Conservation (phyloP, 768 basidiomycete genomes). For the Kwoniella heveanensis region DNA sequence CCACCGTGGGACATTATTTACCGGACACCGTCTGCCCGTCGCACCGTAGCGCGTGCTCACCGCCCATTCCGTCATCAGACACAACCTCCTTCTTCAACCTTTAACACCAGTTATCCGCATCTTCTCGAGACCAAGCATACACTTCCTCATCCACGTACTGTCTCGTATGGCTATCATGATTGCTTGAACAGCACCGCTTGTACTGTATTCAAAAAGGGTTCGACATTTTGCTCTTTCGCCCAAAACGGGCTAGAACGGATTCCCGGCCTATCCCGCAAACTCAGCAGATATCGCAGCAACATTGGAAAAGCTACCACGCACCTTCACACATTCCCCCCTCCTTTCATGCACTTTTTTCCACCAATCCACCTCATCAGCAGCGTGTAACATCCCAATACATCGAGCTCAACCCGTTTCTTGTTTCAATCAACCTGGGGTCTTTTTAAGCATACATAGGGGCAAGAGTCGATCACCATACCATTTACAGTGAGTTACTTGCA, state of each 20-base stretch:
- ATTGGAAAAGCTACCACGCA: not conserved
- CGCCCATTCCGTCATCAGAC: conserved; percentile 1
- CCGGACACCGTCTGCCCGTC: not conserved
- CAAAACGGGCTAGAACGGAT: conserved; percentile 1
- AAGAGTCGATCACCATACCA: too few relatives aligned
- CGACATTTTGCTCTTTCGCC: not conserved
- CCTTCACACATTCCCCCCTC: conserved; percentile 2
- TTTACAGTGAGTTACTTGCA: too few relatives aligned
- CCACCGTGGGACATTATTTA: not conserved
- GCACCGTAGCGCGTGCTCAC: not conserved
- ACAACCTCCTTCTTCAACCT: not conserved
- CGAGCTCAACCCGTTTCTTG: not conserved
- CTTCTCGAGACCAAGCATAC: not conserved
- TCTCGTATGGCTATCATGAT: not conserved
- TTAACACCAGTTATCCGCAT: not conserved
- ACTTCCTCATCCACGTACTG: not conserved
- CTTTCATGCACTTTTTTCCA: conserved; percentile 7
- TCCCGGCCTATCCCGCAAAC: conserved; percentile 18
- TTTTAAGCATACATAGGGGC: not conserved
- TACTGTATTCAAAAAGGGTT: not conserved
- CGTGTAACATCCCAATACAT: not conserved
- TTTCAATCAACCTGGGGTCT: not conserved
- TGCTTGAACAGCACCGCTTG: not conserved
- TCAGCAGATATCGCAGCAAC: conserved; percentile 11
- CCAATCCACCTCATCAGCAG: not conserved